phyloP scores from a whole-genome alignment of 805 yeast species.

The Sugiyamaella chiloensis region DNA sequence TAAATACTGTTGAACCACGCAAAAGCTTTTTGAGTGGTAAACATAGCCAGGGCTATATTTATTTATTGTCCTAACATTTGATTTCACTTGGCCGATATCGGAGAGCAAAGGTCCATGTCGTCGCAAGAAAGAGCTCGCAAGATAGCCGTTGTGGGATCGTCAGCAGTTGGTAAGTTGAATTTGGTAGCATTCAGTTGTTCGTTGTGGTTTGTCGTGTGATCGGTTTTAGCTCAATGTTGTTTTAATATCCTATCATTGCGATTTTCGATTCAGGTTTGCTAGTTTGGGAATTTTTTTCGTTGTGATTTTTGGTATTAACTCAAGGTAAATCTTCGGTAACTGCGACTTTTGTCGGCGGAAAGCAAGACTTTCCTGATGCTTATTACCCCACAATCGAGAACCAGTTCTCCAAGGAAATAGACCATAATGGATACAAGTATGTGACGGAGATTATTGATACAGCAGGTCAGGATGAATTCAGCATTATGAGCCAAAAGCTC shows the following conservation, averaged over 20 bases:
- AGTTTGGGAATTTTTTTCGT: too few relatives aligned
- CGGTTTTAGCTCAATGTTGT: too few relatives aligned
- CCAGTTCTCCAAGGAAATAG: constrained; percentile 60
- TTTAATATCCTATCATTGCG: too few relatives aligned
- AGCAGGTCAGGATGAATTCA: constrained; percentile 81
- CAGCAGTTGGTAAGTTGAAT: constrained; percentile 58
- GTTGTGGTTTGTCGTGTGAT: too few relatives aligned
- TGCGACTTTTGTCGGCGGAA: constrained; percentile 56
- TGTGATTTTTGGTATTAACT: constrained; percentile 23
- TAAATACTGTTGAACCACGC: too few relatives aligned
- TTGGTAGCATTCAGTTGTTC: too few relatives aligned
- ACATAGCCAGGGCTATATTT: too few relatives aligned
- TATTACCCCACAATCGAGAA: constrained; percentile 81
- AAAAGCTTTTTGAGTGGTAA: too few relatives aligned
- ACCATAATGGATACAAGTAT: constrained; percentile 58
- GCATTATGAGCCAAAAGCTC: constrained; percentile 64
- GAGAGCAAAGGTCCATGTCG: neutral
- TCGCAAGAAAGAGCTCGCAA: constrained; percentile 50
- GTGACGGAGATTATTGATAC: constrained; percentile 75
- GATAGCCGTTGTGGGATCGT: constrained; percentile 71
- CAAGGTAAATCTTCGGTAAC: constrained; percentile 66
- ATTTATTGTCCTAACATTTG: neutral
- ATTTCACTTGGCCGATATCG: constrained; percentile 2
- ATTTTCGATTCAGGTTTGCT: too few relatives aligned
- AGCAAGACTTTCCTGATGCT: constrained; percentile 69